Base-by-base conservation (phyloP, 352 stramenopile species). In the Phytophthora pini region DNA sequence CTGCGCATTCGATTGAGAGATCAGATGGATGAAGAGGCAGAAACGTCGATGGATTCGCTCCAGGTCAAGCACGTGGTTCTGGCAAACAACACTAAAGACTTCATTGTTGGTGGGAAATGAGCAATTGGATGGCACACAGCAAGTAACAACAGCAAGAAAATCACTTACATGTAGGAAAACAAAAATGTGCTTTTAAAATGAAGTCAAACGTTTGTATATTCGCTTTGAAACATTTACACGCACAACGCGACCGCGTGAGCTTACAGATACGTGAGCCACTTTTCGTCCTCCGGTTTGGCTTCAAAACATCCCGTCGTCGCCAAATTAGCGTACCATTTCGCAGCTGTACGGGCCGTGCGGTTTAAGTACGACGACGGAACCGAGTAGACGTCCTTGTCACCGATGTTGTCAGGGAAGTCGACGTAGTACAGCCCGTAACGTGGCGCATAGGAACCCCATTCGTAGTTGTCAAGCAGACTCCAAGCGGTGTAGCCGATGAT, bases 401-500 rank as follows among this genome's bases (percentile, higher is more conserved):
- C 38, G 13, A 20, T 43, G 5, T 43, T 20, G 5, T 43, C 38
- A 1, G 38, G 13, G 15, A 43, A 43, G 29, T 53, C n/a, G 11
- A 53, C 46, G 7, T 53, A 53, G 29, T 43, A 43, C 5, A 43
- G 15, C 4, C 38, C 38, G 36, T 44, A 55, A 4, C 53, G 53
- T 13, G n/a, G 53, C 6, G n/a, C 13, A 29, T 52, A 56, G 20
- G n/a, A 24, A 12, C 49, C 34, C 34, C 49, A 46, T 22, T 56
- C 34, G 22, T 56, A 56, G 12, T 56, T 56, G 22, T 46, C 34
- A 20, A 72, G 15, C 47, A 36, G 70, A 65, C 48, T 77, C 92
- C 93, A 93, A 7, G 38, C 38, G 13, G 13, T n/a, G 98, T 10
- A 87, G 89, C 88, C 92, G 52, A 83, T 74, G 29, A 98, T 65